Evolutionary conservation across 352 stramenopile genomes (phyloP).

Genomic region (Globisporangium acanthophoron): DNA sequence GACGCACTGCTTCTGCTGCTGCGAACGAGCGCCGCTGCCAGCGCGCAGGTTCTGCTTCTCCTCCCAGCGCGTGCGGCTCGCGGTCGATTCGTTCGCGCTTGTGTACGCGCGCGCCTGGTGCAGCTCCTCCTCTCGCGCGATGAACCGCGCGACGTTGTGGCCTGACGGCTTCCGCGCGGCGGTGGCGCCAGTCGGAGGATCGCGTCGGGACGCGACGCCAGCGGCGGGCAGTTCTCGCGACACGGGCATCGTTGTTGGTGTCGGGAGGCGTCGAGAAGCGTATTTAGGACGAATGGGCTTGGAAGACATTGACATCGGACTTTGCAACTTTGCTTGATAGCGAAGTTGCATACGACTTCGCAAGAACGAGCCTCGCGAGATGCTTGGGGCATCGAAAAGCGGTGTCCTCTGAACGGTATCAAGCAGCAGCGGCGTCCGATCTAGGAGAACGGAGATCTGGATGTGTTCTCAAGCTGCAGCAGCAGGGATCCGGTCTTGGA

Average conservation of each 20-base stretch:
- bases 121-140: constrained; percentile 69
- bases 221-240: constrained; percentile 47
- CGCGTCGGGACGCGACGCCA: constrained; percentile 33
- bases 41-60: constrained; percentile 64
- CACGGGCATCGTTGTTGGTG: constrained; percentile 28
- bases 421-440: too few relatives aligned
- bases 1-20: constrained; percentile 54
- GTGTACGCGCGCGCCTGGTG: constrained; percentile 55
- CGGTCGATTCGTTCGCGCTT: constrained; percentile 37
- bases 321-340: too few relatives aligned
- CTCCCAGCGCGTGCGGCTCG: constrained; percentile 61
- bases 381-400: too few relatives aligned
- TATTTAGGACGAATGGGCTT: too few relatives aligned
- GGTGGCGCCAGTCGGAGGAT: constrained; percentile 14
- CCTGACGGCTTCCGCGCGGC: constrained; percentile 33
- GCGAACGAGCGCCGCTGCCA: constrained; percentile 38
- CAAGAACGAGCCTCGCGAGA: too few relatives aligned
- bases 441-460: too few relatives aligned
- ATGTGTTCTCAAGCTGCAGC: too few relatives aligned
- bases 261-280: neutral
- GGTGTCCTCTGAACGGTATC: too few relatives aligned
- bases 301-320: too few relatives aligned
- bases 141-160: constrained; percentile 71
- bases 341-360: too few relatives aligned
- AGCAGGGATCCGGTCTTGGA: too few relatives aligned